These are phyloP conservation scores for Backusella luteola DNA, from an alignment of 192 early-diverging fungal species.

Conservation along the genomic window DNA sequence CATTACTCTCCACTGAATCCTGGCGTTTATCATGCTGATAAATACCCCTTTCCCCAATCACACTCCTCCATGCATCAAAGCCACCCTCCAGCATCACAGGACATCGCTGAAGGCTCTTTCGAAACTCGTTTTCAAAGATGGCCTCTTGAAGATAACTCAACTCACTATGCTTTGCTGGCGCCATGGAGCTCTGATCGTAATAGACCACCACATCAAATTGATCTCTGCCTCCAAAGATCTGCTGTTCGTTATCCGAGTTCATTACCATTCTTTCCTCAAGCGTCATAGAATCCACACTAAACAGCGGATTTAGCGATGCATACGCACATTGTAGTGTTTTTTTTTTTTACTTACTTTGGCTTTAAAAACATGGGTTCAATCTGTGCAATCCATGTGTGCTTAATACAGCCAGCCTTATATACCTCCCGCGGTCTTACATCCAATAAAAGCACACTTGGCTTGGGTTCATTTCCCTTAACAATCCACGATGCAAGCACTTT, in stretches of 20 bases:
- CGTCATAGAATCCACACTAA: constrained; percentile 46
- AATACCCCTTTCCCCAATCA: constrained; percentile 49
- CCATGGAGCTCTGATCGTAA: constrained; percentile 59
- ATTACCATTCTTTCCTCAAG: constrained; percentile 59
- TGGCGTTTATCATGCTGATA: background rate
- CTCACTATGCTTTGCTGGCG: constrained; percentile 26
- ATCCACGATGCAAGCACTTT: constrained; percentile 38
- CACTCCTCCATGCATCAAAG: constrained; percentile 70
- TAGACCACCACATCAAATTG: constrained; percentile 74
- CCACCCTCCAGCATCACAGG: constrained; percentile 81
- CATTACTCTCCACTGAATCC: background rate
- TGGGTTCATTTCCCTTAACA: constrained; percentile 25
- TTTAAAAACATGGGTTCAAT: constrained; percentile 68
- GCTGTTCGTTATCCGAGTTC: constrained; percentile 55
- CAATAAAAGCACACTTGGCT: constrained; percentile 59
- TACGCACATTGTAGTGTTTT: too few relatives aligned
- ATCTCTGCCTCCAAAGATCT: constrained; percentile 62
- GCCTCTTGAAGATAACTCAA: constrained; percentile 51
- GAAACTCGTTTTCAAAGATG: constrained; percentile 62
- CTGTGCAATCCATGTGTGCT: constrained; percentile 65
- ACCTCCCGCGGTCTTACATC: constrained; percentile 76
- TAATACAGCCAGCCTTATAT: constrained; percentile 66
- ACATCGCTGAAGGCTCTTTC: constrained; percentile 44
- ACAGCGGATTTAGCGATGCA: too few relatives aligned
- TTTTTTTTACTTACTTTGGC: constrained; percentile 45